Evolutionary conservation across 2,329 filamentous ascomycete species (phyloP).

Genomic region (Fusarium sp.): DNA sequence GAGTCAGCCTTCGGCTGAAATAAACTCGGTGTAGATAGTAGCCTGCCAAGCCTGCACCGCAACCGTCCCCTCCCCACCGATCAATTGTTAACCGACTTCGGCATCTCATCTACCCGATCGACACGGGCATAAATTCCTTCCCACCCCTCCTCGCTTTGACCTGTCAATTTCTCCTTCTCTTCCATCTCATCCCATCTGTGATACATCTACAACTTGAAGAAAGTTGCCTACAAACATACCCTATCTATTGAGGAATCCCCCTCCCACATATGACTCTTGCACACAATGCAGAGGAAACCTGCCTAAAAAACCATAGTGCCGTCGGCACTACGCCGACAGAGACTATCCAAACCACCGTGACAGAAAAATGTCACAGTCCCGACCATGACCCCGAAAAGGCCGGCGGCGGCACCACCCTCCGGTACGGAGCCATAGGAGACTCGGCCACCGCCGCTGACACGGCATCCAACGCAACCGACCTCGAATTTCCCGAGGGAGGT

Average conservation of each 20-base stretch:
- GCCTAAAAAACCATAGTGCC: conserved; percentile 41
- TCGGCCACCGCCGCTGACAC: not conserved
- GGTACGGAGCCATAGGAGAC: conserved; percentile 17
- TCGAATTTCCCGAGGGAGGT: conserved; percentile 67
- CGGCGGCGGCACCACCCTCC: not conserved
- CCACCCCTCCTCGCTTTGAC: not conserved
- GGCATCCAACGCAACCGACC: not conserved
- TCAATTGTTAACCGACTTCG: conserved; percentile 22
- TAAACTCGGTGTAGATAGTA: not conserved
- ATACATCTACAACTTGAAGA: too few species aligned
- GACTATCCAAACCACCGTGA: conserved; percentile 5
- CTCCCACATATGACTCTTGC: conserved; percentile 25
- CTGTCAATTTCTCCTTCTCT: not conserved
- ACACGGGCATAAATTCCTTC: conserved; percentile 16
- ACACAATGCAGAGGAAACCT: conserved; percentile 46
- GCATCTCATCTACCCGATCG: not conserved
- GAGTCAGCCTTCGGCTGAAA: too few species aligned
- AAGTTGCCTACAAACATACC: not conserved
- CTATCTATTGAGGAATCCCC: conserved; percentile 1
- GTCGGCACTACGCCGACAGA: conserved; percentile 11
- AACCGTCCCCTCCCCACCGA: not conserved
- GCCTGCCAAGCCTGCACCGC: conserved; percentile 22
- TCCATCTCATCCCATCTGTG: not conserved
- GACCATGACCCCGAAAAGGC: conserved; percentile 16
- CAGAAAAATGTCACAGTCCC: not conserved